Evolutionary conservation across 2,329 filamentous ascomycete genomes (phyloP).

Genomic region (Trichoderma sp.): DNA sequence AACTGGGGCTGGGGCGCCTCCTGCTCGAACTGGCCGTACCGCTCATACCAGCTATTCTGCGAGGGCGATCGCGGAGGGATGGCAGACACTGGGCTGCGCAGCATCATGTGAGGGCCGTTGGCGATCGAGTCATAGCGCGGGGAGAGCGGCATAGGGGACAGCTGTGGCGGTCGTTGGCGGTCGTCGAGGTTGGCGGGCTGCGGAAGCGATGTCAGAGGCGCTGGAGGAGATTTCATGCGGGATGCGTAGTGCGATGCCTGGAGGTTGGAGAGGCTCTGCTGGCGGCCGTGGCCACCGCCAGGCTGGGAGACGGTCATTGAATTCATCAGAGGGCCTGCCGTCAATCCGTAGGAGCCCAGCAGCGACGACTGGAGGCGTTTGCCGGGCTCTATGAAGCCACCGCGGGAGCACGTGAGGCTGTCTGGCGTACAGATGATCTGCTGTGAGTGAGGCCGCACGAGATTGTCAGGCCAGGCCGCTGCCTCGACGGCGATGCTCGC

Average conservation of each 20-base stretch:
- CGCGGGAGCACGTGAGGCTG: conserved; percentile 17
- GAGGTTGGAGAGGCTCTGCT: conserved; percentile 27
- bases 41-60: conserved; percentile 26
- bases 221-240: conserved; percentile 27
- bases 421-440: neutral
- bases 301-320: conserved; percentile 29
- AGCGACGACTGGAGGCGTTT: conserved; percentile 18
- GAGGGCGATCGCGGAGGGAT: conserved; percentile 18
- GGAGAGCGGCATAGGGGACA: conserved; percentile 41
- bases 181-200: conserved; percentile 7
- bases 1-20: conserved; percentile 26
- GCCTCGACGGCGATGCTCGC: conserved; percentile 18
- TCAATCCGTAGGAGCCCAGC: conserved; percentile 28
- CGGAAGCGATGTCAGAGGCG: conserved; percentile 24
- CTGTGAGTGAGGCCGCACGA: neutral
- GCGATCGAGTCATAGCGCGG: conserved; percentile 50
- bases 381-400: conserved; percentile 26
- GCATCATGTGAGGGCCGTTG: conserved; percentile 34
- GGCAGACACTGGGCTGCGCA: conserved; percentile 30
- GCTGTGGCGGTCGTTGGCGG: conserved; percentile 28
- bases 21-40: conserved; percentile 28
- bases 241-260: conserved; percentile 32
- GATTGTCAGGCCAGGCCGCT: neutral
- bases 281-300: conserved; percentile 24
- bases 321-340: conserved; percentile 25